phyloP scores from a whole-genome alignment of 148 eudicot genomes.

The Heliamphora exappendiculata region DNA sequence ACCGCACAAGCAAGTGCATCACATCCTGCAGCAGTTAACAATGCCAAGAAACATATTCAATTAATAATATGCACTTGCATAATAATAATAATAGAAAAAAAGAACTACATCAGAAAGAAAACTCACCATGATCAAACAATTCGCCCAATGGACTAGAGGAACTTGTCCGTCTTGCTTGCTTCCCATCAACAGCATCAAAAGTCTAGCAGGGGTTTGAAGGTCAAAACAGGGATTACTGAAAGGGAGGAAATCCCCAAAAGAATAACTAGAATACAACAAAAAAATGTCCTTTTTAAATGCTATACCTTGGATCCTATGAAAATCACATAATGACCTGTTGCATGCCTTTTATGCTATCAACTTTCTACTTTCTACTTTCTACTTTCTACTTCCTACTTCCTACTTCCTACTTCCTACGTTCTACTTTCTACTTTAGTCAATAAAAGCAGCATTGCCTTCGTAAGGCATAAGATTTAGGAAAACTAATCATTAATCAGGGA shows the following conservation, averaged over 20 bases:
- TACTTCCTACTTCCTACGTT: no score
- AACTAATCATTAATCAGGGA: neutral
- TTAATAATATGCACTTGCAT: neutral
- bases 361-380: no score
- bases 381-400: no score
- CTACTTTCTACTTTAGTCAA: no score
- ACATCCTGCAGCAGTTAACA: constrained; percentile 54
- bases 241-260: constrained; percentile 1
- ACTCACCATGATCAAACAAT: constrained; percentile 91
- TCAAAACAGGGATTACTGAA: neutral
- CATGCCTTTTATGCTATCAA: neutral
- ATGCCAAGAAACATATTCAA: constrained; percentile 8
- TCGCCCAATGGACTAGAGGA: constrained; percentile 98
- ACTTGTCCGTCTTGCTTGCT: constrained; percentile 97
- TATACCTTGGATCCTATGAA: neutral
- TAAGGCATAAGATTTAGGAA: neutral
- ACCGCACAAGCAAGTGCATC: constrained; percentile 94
- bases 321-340: neutral
- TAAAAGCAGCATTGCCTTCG: no score
- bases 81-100: neutral
- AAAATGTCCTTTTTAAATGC: neutral
- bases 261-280: neutral
- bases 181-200: constrained; percentile 99
- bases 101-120: neutral
- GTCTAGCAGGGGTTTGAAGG: constrained; percentile 43